phyloP scores from a whole-genome alignment of 2,329 filamentous ascomycete species.

The Thermochaetoides dissita region DNA sequence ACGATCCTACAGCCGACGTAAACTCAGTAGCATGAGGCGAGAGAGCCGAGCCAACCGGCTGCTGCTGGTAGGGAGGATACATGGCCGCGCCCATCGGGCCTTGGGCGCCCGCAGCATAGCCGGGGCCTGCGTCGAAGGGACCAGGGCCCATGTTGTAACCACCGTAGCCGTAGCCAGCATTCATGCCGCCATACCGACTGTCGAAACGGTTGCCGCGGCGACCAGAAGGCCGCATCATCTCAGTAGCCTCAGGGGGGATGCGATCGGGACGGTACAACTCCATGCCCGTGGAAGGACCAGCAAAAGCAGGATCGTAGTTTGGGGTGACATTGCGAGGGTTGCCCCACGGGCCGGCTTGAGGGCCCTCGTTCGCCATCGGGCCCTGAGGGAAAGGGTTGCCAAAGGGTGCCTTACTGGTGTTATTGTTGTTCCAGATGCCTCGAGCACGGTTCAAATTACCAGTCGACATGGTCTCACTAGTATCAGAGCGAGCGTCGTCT shows the following conservation, averaged over 20 bases:
- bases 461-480: slow-evolving; percentile 38
- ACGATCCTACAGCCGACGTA: slow-evolving; percentile 38
- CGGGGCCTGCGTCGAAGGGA: slow-evolving; percentile 17
- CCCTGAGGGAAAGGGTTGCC: slow-evolving; percentile 14
- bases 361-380: slow-evolving; percentile 21
- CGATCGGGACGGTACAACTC: slow-evolving; percentile 33
- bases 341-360: slow-evolving; percentile 33
- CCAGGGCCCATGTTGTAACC: slow-evolving; percentile 22
- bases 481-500: slow-evolving; percentile 44
- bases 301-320: slow-evolving; percentile 27
- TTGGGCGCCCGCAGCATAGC: slow-evolving; percentile 14
- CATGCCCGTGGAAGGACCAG: slow-evolving; percentile 15
- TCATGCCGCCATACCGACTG: slow-evolving; percentile 17
- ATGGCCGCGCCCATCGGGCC: slow-evolving; percentile 23
- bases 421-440: slow-evolving; percentile 40
- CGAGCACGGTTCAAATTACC: slow-evolving; percentile 39
- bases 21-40: slow-evolving; percentile 66
- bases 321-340: slow-evolving; percentile 26
- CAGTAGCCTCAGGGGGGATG: slow-evolving; percentile 31
- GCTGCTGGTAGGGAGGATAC: slow-evolving; percentile 38
- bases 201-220: slow-evolving; percentile 37
- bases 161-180: slow-evolving; percentile 21
- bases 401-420: slow-evolving; percentile 26
- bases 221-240: slow-evolving; percentile 29
- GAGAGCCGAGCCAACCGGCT: slow-evolving; percentile 48